A percentile compares a stretch with the other conserved stretches of the same genome.
Evolutionary conservation across 1,139 yeast species (phyloP).

Genomic region (Suhomyces chickasaworum): DNA sequence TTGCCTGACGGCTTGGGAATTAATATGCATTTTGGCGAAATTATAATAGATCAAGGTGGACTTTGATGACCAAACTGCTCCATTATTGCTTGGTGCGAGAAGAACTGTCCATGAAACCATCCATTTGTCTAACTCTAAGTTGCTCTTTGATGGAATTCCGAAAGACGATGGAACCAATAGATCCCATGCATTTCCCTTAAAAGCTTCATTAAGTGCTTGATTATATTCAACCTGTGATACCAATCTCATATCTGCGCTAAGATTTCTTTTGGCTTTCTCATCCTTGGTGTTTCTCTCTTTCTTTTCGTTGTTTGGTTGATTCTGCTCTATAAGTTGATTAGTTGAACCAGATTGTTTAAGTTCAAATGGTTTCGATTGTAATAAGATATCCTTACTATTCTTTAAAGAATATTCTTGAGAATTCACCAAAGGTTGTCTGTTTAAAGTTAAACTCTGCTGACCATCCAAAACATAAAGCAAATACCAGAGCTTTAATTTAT

Average conservation of each 20-base stretch:
- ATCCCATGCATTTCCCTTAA: slow-evolving; percentile 65
- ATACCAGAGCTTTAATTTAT: slow-evolving; percentile 64
- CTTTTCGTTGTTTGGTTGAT: neutral
- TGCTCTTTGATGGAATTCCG: slow-evolving; percentile 69
- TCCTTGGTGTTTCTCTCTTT: neutral
- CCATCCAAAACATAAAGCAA: slow-evolving; percentile 69
- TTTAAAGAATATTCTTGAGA: slow-evolving; percentile 47
- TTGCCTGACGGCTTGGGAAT: slow-evolving; percentile 55
- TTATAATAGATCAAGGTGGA: slow-evolving; percentile 70
- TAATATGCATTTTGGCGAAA: slow-evolving; percentile 75
- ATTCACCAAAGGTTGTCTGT: slow-evolving; percentile 57
- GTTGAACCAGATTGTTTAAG: neutral
- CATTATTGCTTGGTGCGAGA: slow-evolving; percentile 58
- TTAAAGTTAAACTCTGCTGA: slow-evolving; percentile 64
- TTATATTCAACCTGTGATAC: slow-evolving; percentile 74
- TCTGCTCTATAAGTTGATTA: neutral
- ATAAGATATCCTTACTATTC: slow-evolving; percentile 42
- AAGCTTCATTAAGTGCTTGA: slow-evolving; percentile 63
- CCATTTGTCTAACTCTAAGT: slow-evolving; percentile 72
- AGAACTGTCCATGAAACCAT: slow-evolving; percentile 81
- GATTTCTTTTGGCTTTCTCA: slow-evolving; percentile 16
- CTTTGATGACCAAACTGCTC: slow-evolving; percentile 71
- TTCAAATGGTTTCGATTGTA: slow-evolving; percentile 12
- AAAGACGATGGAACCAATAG: slow-evolving; percentile 59
- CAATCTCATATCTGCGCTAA: slow-evolving; percentile 53